Conservation (phyloP, 345 rosid genomes). For the Cardiospermum halicacabum region DNA sequence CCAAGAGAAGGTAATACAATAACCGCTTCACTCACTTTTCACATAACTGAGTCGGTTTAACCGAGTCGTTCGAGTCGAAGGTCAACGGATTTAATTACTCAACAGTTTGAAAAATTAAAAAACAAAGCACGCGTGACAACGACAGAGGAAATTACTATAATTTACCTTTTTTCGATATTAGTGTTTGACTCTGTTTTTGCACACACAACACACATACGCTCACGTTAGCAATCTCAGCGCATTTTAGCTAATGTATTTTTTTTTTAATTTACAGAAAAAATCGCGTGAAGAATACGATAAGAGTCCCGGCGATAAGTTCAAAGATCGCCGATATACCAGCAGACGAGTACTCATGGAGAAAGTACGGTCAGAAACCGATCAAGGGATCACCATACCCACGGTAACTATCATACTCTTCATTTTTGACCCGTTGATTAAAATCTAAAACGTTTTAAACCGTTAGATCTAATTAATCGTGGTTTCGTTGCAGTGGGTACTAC, state of each 20-base stretch:
- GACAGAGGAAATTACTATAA: constrained; percentile 1
- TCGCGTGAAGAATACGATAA: constrained; percentile 60
- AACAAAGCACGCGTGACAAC: constrained; percentile 30
- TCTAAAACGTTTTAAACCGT: not conserved
- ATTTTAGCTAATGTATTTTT: not conserved
- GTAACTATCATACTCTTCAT: constrained; percentile 31
- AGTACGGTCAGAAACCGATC: constrained; percentile 96
- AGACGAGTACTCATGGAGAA: constrained; percentile 92
- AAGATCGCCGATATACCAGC: constrained; percentile 93
- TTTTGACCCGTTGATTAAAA: constrained; percentile 12
- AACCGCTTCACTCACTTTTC: too few species aligned
- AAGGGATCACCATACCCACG: constrained; percentile 96
- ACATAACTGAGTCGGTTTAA: not conserved
- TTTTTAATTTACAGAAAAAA: constrained; percentile 44
- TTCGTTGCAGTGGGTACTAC: constrained; percentile 66
- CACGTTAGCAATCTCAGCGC: constrained; percentile 1
- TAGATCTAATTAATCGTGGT: not conserved
- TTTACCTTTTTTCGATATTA: not conserved
- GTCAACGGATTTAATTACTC: constrained; percentile 28
- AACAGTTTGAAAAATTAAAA: constrained; percentile 2
- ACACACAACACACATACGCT: not conserved
- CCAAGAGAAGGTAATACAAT: constrained; percentile 80
- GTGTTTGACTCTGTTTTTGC: not conserved
- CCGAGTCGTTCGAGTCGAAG: not conserved
- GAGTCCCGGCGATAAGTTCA: constrained; percentile 85